Evolutionary conservation across 2,329 filamentous ascomycete species (phyloP), one percentile per base, ranked within the genome.

Genomic region (Exophiala calicioides): DNA sequence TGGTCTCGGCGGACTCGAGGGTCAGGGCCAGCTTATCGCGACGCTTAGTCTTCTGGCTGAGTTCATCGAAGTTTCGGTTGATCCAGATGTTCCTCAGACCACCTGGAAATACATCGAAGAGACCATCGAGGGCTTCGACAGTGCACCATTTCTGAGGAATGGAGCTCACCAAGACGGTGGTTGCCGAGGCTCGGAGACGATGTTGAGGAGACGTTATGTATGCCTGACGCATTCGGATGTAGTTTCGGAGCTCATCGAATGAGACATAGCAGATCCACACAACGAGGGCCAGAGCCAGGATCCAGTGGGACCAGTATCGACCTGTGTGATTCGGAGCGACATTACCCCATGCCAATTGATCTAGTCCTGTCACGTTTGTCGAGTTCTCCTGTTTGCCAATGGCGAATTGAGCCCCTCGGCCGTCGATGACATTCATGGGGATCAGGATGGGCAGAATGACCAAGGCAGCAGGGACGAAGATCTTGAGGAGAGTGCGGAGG

Each of bases 71-170:
- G 62, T 98, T 88, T 52, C 91, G 81, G 50, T 96, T 98, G 59
- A 98, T 84, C 90, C 91, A 98, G 35, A 98, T 87, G 58, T 97
- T 97, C 50, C 88, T 82, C 62, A 98, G 85, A 21, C 93, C 93
- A 15, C 93, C 93, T 0, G 93, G 93, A 59, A 96, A 97, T 1
- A 97, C 90, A 64, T 98, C 93, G 61, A 94, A 98, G 0, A 98
- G 75, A 0, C 85, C 86, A 47, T 82, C 79, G 3, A 98, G 76
- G 0, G 88, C 88, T 33, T 95, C 84, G 37, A 88, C 80, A 2
- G 80, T 89, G 5, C 95, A 80, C 93, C 93, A 98, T 62, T 94
- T 95, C 30, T 79, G 74, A 1, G 93, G 93, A 40, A 98, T 95
- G 8, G 85, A 86, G 55, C 85, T 93, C 41, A 98, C 90, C 4